Percentiles rank a stretch among this genome's conserved stretches.
phyloP scores from a whole-genome alignment of 1,284 basidiomycete species.

The Fomitopsis betulina region DNA sequence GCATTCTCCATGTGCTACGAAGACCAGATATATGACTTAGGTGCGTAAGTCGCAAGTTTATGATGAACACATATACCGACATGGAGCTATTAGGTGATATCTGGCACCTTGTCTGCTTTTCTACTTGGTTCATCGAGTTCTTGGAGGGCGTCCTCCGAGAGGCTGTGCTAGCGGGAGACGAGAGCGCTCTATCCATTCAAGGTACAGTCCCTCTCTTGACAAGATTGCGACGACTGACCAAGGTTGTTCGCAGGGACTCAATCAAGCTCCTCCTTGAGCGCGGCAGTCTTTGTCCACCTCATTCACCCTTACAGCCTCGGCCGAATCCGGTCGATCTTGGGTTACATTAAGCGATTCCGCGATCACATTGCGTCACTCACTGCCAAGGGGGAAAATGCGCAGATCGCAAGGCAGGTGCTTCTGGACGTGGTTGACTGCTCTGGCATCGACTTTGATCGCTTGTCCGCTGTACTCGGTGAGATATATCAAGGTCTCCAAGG shows the following conservation, averaged over 20 bases:
- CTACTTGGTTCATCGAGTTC: slow-evolving; percentile 54
- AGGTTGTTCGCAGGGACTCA: background rate
- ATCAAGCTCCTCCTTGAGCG: slow-evolving; percentile 11
- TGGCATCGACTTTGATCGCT: slow-evolving; percentile 50
- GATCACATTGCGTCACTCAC: slow-evolving; percentile 44
- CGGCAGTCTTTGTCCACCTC: slow-evolving; percentile 48
- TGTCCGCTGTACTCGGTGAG: slow-evolving; percentile 43
- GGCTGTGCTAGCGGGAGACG: slow-evolving; percentile 43
- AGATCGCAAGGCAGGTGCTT: slow-evolving; percentile 58
- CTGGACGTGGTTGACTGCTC: slow-evolving; percentile 58
- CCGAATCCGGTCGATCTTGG: slow-evolving; percentile 43
- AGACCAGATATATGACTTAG: slow-evolving; percentile 56
- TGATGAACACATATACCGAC: background rate
- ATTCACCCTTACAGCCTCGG: slow-evolving; percentile 55
- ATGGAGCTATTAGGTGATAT: slow-evolving; percentile 44
- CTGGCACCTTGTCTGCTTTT: slow-evolving; percentile 64
- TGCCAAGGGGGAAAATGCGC: slow-evolving; percentile 52
- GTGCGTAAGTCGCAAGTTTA: slow-evolving; percentile 28
- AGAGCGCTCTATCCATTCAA: background rate
- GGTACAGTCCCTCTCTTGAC: background rate
- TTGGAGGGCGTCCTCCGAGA: slow-evolving; percentile 61
- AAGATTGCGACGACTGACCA: slow-evolving; percentile 1
- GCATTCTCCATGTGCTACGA: slow-evolving; percentile 67
- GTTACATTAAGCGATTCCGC: slow-evolving; percentile 55
- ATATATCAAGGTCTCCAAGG: slow-evolving; percentile 26